phyloP scores from a whole-genome alignment of 2,329 filamentous ascomycete genomes.

The Pseudocercospora pini-densiflorae region DNA sequence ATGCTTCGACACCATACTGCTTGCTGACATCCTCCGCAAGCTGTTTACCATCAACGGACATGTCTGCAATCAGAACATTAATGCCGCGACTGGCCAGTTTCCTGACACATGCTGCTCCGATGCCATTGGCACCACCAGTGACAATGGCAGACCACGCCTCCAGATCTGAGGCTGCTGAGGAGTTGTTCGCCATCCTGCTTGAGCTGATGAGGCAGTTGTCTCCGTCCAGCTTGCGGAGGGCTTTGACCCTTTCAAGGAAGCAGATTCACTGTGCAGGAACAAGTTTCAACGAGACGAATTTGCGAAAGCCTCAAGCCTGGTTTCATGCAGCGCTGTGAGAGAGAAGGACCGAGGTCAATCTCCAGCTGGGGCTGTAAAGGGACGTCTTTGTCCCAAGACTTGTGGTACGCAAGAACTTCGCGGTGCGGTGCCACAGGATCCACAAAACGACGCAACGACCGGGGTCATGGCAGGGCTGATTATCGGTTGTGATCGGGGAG shows the following conservation, averaged over 20 bases:
- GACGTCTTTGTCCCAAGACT: background rate
- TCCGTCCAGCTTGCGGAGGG: background rate
- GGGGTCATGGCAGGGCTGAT: background rate
- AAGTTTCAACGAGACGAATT: background rate
- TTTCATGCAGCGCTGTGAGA: background rate
- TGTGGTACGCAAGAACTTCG: background rate
- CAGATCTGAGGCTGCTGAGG: background rate
- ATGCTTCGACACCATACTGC: constrained; percentile 5
- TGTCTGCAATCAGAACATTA: constrained; percentile 63
- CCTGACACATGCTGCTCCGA: constrained; percentile 62
- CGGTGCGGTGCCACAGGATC: background rate
- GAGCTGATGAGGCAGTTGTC: background rate
- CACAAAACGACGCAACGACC: background rate
- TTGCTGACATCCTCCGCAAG: constrained; percentile 40
- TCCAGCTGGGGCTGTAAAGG: background rate
- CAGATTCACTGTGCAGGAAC: background rate
- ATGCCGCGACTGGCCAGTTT: constrained; percentile 63
- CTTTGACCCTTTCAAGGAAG: background rate
- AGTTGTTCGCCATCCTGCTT: background rate
- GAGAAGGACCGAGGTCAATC: background rate
- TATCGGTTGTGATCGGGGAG: background rate
- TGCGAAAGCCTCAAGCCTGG: background rate
- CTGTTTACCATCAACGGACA: constrained; percentile 54
- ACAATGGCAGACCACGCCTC: constrained; percentile 57
- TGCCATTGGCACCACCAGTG: constrained; percentile 67